Percentiles rank a stretch among this genome's conserved stretches.
These are phyloP conservation scores for Colletotrichum limetticola DNA, from an alignment of 2,329 filamentous ascomycete genomes.

Conservation along the genomic window DNA sequence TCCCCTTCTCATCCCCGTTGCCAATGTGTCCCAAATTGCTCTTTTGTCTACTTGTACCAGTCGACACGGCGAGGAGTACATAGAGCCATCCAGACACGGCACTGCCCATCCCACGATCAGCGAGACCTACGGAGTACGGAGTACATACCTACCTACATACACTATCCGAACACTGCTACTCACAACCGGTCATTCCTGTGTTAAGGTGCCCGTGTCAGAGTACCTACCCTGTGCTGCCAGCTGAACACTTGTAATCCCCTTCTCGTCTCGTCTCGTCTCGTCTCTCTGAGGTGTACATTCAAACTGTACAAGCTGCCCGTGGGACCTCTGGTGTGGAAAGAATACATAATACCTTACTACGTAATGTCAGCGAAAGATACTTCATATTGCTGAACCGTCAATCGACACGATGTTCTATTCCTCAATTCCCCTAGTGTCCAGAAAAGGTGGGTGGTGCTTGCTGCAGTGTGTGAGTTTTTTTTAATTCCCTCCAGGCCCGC, in stretches of 20 bases:
- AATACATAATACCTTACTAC: background rate
- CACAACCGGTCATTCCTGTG: too few relatives aligned
- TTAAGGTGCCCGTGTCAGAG: too few relatives aligned
- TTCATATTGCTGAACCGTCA: background rate
- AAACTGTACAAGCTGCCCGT: background rate
- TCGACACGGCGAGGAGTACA: background rate
- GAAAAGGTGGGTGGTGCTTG: background rate
- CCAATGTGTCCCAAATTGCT: background rate
- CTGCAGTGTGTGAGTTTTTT: constrained; percentile 3
- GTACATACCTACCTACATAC: too few relatives aligned
- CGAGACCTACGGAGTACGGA: background rate
- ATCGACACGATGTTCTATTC: background rate
- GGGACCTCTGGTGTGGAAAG: background rate
- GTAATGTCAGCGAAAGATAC: too few relatives aligned
- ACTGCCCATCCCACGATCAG: background rate
- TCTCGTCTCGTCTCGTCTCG: background rate
- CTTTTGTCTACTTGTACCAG: background rate
- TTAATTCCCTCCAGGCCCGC: background rate
- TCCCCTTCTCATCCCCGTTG: background rate
- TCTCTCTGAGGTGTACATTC: too few relatives aligned
- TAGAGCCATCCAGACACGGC: background rate
- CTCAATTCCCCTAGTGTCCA: background rate
- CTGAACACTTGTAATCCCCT: background rate
- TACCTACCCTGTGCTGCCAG: background rate
- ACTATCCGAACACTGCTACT: too few relatives aligned